These are phyloP conservation scores for Ceratonia siliqua DNA, from an alignment of 306 rosid species.

Conservation along the genomic window DNA sequence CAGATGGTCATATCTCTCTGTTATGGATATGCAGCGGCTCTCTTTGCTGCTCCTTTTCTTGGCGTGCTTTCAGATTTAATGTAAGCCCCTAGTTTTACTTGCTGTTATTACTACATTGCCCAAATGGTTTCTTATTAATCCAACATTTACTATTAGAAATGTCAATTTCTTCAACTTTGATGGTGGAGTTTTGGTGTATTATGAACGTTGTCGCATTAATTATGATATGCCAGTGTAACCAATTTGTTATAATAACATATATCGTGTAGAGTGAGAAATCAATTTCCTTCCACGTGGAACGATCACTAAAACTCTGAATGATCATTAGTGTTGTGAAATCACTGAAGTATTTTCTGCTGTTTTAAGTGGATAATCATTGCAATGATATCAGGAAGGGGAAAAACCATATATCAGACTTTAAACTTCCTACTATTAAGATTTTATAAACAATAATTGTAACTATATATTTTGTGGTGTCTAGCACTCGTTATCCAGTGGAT, in stretches of 20 bases:
- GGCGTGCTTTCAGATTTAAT: conserved; percentile 86
- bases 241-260: conserved; percentile 2
- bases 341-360: conserved; percentile 12
- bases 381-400: conserved; percentile 10
- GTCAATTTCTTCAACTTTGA: conserved; percentile 19
- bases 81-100: conserved; percentile 51
- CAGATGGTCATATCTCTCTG: conserved; percentile 60
- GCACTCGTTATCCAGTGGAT: background rate
- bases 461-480: conserved; percentile 18
- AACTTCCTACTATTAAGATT: background rate
- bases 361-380: conserved; percentile 8
- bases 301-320: conserved; percentile 9
- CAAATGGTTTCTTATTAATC: conserved; percentile 3
- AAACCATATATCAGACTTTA: background rate
- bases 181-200: background rate
- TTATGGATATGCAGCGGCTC: conserved; percentile 71
- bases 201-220: conserved; percentile 1
- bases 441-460: background rate
- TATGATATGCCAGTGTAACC: conserved; percentile 7
- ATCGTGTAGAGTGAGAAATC: background rate
- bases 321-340: conserved; percentile 17
- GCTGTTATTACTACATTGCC: conserved; percentile 1
- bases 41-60: conserved; percentile 67
- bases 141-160: background rate
- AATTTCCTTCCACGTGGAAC: conserved; percentile 27